Evolutionary conservation across 306 rosid genomes (phyloP).

Genomic region (Acacia confusa): DNA sequence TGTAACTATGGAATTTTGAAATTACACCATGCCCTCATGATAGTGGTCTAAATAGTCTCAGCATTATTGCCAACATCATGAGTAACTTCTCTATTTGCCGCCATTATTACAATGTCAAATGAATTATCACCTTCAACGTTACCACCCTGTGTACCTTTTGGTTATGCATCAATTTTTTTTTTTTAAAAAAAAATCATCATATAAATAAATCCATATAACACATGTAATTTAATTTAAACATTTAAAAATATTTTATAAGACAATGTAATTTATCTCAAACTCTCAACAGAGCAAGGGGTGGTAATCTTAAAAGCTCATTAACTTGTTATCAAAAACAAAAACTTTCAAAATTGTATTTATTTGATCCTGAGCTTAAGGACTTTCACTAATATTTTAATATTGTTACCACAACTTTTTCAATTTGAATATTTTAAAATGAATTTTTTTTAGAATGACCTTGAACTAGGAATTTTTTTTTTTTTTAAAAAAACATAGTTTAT

Average conservation of each 20-base stretch:
- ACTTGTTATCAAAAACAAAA: too few relatives aligned
- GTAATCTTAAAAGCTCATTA: too few relatives aligned
- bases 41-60: not conserved
- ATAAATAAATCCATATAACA: too few relatives aligned
- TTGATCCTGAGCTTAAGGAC: not conserved
- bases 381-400: not conserved
- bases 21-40: not conserved
- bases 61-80: not conserved
- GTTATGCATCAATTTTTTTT: too few relatives aligned
- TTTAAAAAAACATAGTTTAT: too few relatives aligned
- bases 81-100: not conserved
- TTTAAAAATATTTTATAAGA: too few relatives aligned
- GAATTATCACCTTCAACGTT: not conserved
- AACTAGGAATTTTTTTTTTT: too few relatives aligned
- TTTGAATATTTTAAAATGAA: not conserved
- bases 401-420: not conserved
- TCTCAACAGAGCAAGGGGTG: not conserved
- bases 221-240: too few relatives aligned
- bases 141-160: not conserved
- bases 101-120: not conserved
- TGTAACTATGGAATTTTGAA: not conserved
- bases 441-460: not conserved
- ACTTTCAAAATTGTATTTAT: not conserved
- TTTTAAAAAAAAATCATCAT: too few relatives aligned
- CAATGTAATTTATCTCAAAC: not conserved